These are phyloP conservation scores for Gossypium davidsonii DNA, from an alignment of 441 rosid species.

Conservation along the genomic window DNA sequence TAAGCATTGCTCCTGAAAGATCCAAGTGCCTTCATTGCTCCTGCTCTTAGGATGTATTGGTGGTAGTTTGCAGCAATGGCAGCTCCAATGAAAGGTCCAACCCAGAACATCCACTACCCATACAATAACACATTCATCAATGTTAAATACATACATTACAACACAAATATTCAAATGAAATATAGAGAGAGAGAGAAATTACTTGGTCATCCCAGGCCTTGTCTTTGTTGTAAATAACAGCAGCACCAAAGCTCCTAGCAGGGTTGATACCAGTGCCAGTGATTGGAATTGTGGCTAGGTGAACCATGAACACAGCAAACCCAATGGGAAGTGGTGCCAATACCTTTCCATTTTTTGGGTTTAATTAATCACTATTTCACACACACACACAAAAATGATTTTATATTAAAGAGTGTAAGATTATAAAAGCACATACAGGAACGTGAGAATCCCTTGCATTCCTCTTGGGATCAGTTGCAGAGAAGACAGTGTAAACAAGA, in stretches of 20 bases:
- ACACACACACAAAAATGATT: no score
- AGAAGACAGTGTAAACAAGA: conserved; percentile 63
- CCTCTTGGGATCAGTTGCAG: conserved; percentile 69
- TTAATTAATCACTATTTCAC: not conserved
- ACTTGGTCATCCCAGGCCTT: conserved; percentile 77
- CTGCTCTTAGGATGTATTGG: not conserved
- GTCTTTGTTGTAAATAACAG: conserved; percentile 52
- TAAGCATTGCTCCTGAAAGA: not conserved
- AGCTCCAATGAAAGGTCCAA: not conserved
- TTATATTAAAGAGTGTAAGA: no score
- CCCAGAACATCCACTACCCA: not conserved
- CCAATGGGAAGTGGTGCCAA: conserved; percentile 81
- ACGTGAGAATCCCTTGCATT: conserved; percentile 62
- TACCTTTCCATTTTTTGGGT: conserved; percentile 26
- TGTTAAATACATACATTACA: no score
- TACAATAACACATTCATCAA: no score
- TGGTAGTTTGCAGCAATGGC: not conserved
- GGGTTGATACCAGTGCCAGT: conserved; percentile 80
- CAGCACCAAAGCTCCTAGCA: conserved; percentile 76
- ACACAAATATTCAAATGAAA: no score
- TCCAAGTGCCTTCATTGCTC: not conserved
- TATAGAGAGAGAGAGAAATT: not conserved
- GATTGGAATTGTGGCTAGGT: conserved; percentile 67
- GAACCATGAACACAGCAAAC: conserved; percentile 78
- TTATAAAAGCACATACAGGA: conserved; percentile 32